phyloP scores from a whole-genome alignment of 163 green algal species.

The Coccomyxa subellipsoidea region DNA sequence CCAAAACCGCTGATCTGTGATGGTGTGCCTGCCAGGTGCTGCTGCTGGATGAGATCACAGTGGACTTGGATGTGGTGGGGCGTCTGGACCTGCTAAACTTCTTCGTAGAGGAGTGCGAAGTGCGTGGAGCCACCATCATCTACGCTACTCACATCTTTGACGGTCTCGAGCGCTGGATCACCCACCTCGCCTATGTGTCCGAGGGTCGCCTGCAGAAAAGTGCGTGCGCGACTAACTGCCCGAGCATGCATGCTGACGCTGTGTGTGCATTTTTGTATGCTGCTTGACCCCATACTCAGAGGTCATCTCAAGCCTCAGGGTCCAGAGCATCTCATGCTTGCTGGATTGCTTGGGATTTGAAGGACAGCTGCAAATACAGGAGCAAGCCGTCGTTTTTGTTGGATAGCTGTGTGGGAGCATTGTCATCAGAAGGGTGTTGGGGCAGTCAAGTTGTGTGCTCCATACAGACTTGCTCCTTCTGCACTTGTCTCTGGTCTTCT shows the following conservation, averaged over 20 bases:
- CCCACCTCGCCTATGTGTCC: slow-evolving; percentile 85
- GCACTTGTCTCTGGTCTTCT: too few species aligned
- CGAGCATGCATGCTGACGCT: too few species aligned
- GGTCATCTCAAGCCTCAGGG: background rate
- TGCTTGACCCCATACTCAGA: background rate
- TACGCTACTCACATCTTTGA: slow-evolving; percentile 99
- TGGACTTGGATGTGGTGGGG: slow-evolving; percentile 97
- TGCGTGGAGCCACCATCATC: slow-evolving; percentile 81
- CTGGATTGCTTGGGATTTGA: slow-evolving; percentile 38
- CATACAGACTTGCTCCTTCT: too few species aligned
- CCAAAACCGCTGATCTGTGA: too few species aligned
- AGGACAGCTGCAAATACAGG: slow-evolving; percentile 35
- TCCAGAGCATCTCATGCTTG: background rate
- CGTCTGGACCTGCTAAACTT: slow-evolving; percentile 92
- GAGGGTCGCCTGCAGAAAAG: slow-evolving; percentile 46
- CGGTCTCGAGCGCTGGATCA: slow-evolving; percentile 90
- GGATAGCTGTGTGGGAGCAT: too few species aligned
- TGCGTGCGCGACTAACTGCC: background rate
- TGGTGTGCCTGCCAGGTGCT: slow-evolving; percentile 62
- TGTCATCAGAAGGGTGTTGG: too few species aligned
- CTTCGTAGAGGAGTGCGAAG: slow-evolving; percentile 82
- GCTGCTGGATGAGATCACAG: slow-evolving; percentile 95
- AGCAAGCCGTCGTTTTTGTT: slow-evolving; percentile 56
- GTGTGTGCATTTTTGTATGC: too few species aligned
- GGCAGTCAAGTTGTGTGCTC: too few species aligned